Base-by-base conservation (phyloP, 2,329 filamentous ascomycete genomes). In the Talaromyces funiculosus region DNA sequence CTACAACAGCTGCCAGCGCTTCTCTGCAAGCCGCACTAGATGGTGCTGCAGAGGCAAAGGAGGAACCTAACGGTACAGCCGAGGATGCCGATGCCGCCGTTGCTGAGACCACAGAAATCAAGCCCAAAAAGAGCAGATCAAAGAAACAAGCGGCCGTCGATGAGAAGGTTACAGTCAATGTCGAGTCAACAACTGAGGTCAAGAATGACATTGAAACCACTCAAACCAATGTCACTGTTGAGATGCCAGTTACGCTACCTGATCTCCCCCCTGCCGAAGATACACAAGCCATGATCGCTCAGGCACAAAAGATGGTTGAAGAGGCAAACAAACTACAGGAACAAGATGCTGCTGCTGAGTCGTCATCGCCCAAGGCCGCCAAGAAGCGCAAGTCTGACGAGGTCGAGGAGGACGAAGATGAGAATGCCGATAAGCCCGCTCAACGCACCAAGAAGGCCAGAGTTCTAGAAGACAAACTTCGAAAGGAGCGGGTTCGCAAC, bases 281-380 rank as follows among this genome's bases (percentile, higher is more conserved):
- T 68, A 87, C 92, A 1, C 83, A 89, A 61, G 84, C 87, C 59
- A 92, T 97, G 88, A 88, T 97, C 62, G 87, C 87, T 29, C 86
- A 90, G 69, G 94, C 94, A 33, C 91, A 88, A 77, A 85, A 87
- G 66, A 96, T 97, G 90, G 92, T 97, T 4, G 84, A 89, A 64
- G 86, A 86, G 65, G 87, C 87, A 33, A 81, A 86, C 59, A 80
- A 70, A 70, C 76, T 67, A 57, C 72, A 72, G 12, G 70, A 77
- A 7, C 71, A 72, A 6, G 73, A 76, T 40, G 70, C 76, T 16
- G 69, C 62, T 29, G 68, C 51, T 7, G 59, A 61, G n/a, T 64
- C 70, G 20, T 67, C 72, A 53, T 68, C 72, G 38, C 65, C 69
- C 1, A 73, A 71, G 61, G 72, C 73, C 33, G 72, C 75, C 42